Base-by-base conservation (phyloP, 2,329 filamentous ascomycete genomes). In the Hymenoscyphus fraxineus region DNA sequence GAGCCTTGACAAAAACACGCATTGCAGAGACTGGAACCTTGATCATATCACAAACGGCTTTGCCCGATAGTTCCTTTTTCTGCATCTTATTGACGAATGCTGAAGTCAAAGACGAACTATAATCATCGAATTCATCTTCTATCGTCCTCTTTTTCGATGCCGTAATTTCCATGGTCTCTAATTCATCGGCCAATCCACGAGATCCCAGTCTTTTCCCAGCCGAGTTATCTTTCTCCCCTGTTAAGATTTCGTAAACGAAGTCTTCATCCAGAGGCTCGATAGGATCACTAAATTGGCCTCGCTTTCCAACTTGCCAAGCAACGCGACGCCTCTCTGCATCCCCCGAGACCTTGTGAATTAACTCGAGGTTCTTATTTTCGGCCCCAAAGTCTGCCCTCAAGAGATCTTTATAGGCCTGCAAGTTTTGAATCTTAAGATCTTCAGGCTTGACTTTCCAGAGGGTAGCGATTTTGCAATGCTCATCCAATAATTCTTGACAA, bases 251-350 rank as follows among this genome's bases (percentile, higher is more conserved):
- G 19, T 65, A 55, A 13, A 67, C 38, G 19, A 69, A 68, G 3
- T 2, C 58, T 40, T 66, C 60, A 19, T 69, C 63, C 27, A 69
- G 58, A 12, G 64, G 61, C 39, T 69, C 66, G n/a, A 65, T 68
- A 5, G 65, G 57, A 38, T 67, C 51, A 1, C 65, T 60, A n/a
- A 65, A 65, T 55, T 66, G 51, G 41, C 65, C 67, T 44, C 44
- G 40, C 61, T 66, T 65, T 3, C 66, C 67, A n/a, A 69, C 65
- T 58, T 69, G 66, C 67, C 67, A 69, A 1, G 66, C 61, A 16
- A 68, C 64, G 19, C 67, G 59, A 2, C 12, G 6, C 39, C 59
- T 57, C 55, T 69, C 67, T 35, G 63, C 67, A 62, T 69, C 66
- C 7, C 66, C 61, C 6, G 63, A 51, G 16, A 60, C 63, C 16